phyloP scores from a whole-genome alignment of 2,329 filamentous ascomycete species.

The Cadophora gregata region DNA sequence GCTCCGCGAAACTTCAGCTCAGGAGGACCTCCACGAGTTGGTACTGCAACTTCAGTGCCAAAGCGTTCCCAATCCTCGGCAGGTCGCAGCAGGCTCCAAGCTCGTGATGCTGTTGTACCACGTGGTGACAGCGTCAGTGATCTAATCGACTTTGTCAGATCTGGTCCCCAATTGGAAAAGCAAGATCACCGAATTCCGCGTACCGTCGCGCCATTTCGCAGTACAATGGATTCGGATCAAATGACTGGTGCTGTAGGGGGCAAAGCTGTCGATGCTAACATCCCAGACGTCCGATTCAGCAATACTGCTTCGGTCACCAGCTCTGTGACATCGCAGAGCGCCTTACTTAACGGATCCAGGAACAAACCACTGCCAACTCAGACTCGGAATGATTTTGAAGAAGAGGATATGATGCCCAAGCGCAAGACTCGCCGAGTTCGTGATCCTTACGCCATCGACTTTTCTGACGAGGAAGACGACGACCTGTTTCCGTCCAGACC shows the following conservation, averaged over 20 bases:
- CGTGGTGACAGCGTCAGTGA: constrained; percentile 76
- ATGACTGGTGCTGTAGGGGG: constrained; percentile 61
- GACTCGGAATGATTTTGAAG: constrained; percentile 35
- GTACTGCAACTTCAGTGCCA: constrained; percentile 30
- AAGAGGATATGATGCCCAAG: constrained; percentile 60
- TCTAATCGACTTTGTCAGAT: constrained; percentile 92
- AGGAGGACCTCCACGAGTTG: constrained; percentile 29
- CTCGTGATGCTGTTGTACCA: constrained; percentile 72
- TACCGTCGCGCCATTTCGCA: constrained; percentile 83
- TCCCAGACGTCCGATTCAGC: constrained; percentile 60
- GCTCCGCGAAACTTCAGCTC: constrained; percentile 39
- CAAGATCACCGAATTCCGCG: constrained; percentile 77
- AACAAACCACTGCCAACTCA: constrained; percentile 43
- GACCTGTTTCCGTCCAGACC: constrained; percentile 26
- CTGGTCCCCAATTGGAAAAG: constrained; percentile 66
- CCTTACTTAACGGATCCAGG: constrained; percentile 57
- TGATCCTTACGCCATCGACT: constrained; percentile 94
- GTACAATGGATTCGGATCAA: constrained; percentile 86
- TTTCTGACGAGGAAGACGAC: constrained; percentile 55
- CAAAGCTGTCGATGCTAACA: constrained; percentile 61
- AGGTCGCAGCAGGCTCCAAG: constrained; percentile 64
- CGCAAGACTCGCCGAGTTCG: constrained; percentile 79
- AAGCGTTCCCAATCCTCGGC: constrained; percentile 44
- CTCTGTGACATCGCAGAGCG: constrained; percentile 74
- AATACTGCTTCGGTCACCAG: constrained; percentile 48